Evolutionary conservation across 2,329 filamentous ascomycete species (phyloP), one percentile per base, ranked within the genome.

Genomic region (Stagonosporopsis rhizophila): DNA sequence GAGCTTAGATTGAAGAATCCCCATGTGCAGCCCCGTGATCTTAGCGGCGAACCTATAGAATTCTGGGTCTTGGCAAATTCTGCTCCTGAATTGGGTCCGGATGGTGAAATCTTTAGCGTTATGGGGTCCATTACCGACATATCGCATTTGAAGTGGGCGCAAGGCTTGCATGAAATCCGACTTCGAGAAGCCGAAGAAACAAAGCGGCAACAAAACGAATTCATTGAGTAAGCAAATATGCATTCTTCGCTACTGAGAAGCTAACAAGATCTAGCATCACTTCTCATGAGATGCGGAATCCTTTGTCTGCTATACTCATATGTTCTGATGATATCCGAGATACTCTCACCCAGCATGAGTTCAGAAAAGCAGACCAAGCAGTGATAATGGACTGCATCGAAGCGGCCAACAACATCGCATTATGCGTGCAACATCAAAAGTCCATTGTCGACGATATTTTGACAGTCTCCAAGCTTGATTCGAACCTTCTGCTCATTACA

Each of bases 1-100:
- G 81, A 82, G 58, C 65, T 82, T 3, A 77, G 78, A 50, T 68
- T 83, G 1, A 77, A 77, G 42, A 74, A 75, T 22, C 62, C 69
- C 4, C 60, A 45, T 34, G 62, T 60, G 15, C 70, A 63, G 12
- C 71, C 68, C 47, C 73, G 69, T 58, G 71, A 75, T 49, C 60
- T 77, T 4, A 65, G 74, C 17, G 77, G 74, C 4, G 72, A 79
- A 23, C 57, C 64, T 1, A 80, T 81, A 15, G 77, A 80, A 4
- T 77, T 75, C 30, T 82, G 80, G 80, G 76, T 80, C 0, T 56
- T 81, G 32, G 73, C 66, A 34, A 68, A 62, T 17, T 68, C 66
- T n/a, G 62, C 66, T 28, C 67, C 70, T 11, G 69, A 74, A 37
- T 25, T 74, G 15, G 65, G 60, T 3, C 49, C 61, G 1, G 59